Conservation (phyloP, 108 stramenopile genomes). For the Chaetoceros tenuissimus region DNA sequence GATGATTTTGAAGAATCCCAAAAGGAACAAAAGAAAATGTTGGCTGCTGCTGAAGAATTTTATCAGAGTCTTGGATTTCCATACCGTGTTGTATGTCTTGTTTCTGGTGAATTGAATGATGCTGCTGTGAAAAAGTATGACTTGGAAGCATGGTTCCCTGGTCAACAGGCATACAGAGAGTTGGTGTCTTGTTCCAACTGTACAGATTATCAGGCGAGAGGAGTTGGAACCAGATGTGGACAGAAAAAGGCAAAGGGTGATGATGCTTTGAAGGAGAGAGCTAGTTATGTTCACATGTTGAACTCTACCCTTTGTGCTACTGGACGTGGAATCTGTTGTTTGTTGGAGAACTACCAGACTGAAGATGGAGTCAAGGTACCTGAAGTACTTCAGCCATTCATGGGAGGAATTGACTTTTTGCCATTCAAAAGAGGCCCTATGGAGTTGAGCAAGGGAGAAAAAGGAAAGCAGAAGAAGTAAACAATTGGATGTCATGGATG, state of each 20-base stretch:
- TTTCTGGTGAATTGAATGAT: slow-evolving; percentile 94
- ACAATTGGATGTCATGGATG: no score
- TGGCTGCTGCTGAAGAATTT: slow-evolving; percentile 92
- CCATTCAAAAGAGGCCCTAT: slow-evolving; percentile 92
- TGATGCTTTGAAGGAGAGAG: slow-evolving; percentile 62
- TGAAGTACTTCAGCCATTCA: slow-evolving; percentile 93
- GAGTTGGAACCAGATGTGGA: slow-evolving; percentile 93
- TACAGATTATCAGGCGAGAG: slow-evolving; percentile 97
- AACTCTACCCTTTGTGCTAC: slow-evolving; percentile 97
- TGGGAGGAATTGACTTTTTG: slow-evolving; percentile 97
- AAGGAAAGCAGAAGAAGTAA: slow-evolving; percentile 51
- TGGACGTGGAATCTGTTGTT: slow-evolving; percentile 95
- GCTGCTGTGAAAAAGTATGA: slow-evolving; percentile 99
- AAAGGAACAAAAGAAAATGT: slow-evolving; percentile 87
- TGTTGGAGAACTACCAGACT: slow-evolving; percentile 97
- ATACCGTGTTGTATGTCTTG: slow-evolving; percentile 97
- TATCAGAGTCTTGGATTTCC: slow-evolving; percentile 91
- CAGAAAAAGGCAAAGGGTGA: slow-evolving; percentile 66
- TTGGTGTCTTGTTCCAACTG: slow-evolving; percentile 98
- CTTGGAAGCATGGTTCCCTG: slow-evolving; percentile 99
- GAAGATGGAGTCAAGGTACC: slow-evolving; percentile 90
- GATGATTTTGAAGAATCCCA: slow-evolving; percentile 88
- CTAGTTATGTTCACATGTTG: slow-evolving; percentile 93
- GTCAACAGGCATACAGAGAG: slow-evolving; percentile 94
- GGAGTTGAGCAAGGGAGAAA: slow-evolving; percentile 78